Evolutionary conservation across 2,329 filamentous ascomycete genomes (phyloP).

Genomic region (Aspergillus spinulosporus): DNA sequence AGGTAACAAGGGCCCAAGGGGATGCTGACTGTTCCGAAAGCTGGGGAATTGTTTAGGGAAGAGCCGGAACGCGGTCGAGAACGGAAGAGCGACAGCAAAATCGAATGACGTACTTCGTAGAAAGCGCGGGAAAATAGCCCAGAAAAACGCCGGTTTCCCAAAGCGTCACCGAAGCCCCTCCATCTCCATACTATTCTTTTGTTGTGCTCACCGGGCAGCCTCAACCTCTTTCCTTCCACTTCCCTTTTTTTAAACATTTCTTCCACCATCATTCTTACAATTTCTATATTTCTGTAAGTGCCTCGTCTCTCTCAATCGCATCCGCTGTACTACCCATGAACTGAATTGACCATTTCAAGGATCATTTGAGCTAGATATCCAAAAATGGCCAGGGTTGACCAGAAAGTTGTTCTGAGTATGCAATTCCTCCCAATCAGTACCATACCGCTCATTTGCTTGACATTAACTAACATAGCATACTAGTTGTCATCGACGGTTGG

Average conservation of each 20-base stretch:
- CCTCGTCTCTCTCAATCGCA: background rate
- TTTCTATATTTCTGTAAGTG: slow-evolving; percentile 14
- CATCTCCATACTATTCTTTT: slow-evolving; percentile 15
- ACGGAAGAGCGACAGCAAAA: slow-evolving; percentile 13
- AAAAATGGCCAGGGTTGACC: slow-evolving; percentile 66
- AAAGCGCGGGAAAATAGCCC: slow-evolving; percentile 35
- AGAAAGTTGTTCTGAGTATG: slow-evolving; percentile 69
- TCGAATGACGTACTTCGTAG: slow-evolving; percentile 12
- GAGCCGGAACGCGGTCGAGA: slow-evolving; percentile 34
- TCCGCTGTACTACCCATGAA: background rate
- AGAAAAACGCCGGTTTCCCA: slow-evolving; percentile 24
- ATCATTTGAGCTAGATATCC: slow-evolving; percentile 22
- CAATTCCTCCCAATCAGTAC: slow-evolving; percentile 28
- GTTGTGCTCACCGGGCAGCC: slow-evolving; percentile 30
- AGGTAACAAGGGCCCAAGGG: slow-evolving; percentile 1
- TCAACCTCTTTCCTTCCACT: slow-evolving; percentile 19
- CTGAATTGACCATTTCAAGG: slow-evolving; percentile 25
- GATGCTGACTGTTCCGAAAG: slow-evolving; percentile 6
- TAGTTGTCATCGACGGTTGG: slow-evolving; percentile 99
- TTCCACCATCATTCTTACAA: slow-evolving; percentile 7
- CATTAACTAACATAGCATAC: slow-evolving; percentile 32
- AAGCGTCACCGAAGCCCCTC: slow-evolving; percentile 39
- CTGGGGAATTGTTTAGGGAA: slow-evolving; percentile 36
- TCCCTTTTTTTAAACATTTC: slow-evolving; percentile 18
- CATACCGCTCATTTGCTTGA: background rate